A percentile compares a stretch with the other conserved stretches of the same genome.
Conservation (phyloP, 1,139 yeast genomes). For the Geotrichum histeridarum region DNA sequence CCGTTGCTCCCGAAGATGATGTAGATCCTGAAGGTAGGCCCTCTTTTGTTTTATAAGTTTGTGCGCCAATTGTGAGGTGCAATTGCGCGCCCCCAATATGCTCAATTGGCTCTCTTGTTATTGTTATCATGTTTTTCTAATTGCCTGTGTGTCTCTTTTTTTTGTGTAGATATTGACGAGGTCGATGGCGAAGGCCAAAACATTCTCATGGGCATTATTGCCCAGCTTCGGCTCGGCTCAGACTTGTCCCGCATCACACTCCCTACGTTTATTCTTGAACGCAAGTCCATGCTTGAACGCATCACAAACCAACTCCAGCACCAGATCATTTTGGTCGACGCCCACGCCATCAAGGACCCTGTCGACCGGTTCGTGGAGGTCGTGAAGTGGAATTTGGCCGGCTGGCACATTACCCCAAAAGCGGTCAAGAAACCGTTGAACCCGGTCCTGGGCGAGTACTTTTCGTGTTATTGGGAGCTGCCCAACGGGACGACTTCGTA, state of each 20-base stretch:
- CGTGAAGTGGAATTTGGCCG: slow-evolving; percentile 83
- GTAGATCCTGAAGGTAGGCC: neutral
- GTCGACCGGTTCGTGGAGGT: slow-evolving; percentile 65
- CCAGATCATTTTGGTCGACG: slow-evolving; percentile 68
- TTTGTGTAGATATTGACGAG: slow-evolving; percentile 71
- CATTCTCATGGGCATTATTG: slow-evolving; percentile 75
- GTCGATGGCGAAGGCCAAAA: slow-evolving; percentile 86
- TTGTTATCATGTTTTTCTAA: neutral
- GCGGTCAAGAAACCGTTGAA: slow-evolving; percentile 96
- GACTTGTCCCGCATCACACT: slow-evolving; percentile 85
- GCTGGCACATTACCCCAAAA: slow-evolving; percentile 98
- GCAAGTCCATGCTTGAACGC: slow-evolving; percentile 93
- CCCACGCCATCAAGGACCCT: slow-evolving; percentile 54
- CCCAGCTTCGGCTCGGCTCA: slow-evolving; percentile 88
- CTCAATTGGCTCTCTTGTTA: too few relatives aligned
- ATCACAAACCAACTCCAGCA: slow-evolving; percentile 84
- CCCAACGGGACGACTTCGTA: slow-evolving; percentile 66
- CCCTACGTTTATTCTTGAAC: slow-evolving; percentile 90
- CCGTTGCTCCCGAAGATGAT: too few relatives aligned
- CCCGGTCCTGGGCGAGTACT: slow-evolving; percentile 88
- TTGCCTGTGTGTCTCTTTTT: neutral
- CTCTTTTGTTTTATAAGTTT: too few relatives aligned
- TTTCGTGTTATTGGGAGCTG: slow-evolving; percentile 87
- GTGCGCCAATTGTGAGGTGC: too few relatives aligned
- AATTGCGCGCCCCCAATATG: too few relatives aligned